Percentiles rank a stretch among this genome's conserved stretches.
phyloP scores from a whole-genome alignment of 345 rosid species.

The Eucalyptus cladocalyx region DNA sequence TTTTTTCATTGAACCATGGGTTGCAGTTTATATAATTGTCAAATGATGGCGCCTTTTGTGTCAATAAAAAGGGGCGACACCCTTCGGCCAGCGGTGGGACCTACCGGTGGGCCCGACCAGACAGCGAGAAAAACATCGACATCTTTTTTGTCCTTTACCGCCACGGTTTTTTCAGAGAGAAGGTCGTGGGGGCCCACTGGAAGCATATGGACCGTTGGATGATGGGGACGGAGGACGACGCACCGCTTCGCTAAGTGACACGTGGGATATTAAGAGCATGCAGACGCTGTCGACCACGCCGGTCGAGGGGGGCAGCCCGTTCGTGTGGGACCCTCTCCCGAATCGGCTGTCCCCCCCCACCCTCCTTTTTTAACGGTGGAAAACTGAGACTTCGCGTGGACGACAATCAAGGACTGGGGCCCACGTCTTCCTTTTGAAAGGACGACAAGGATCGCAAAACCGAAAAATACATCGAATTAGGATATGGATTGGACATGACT shows the following conservation, averaged over 20 bases:
- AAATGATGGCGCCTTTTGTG: background rate
- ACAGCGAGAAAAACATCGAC: background rate
- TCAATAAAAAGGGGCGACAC: background rate
- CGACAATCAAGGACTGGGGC: background rate
- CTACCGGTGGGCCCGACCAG: background rate
- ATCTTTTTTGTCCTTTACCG: background rate
- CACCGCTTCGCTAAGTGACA: background rate
- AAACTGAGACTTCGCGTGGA: background rate
- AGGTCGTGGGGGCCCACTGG: background rate
- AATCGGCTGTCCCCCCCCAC: background rate
- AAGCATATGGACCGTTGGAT: background rate
- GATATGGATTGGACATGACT: background rate
- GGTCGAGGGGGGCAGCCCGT: background rate
- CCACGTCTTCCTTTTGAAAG: background rate
- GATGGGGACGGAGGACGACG: background rate
- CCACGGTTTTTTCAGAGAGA: background rate
- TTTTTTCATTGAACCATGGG: background rate
- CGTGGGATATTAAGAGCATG: background rate
- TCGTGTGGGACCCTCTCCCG: background rate
- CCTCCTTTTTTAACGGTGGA: background rate
- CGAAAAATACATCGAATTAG: background rate
- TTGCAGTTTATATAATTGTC: background rate
- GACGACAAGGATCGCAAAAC: background rate
- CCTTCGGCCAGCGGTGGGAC: background rate
- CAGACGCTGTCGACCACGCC: background rate